A percentile compares a stretch with the other conserved stretches of the same genome.
phyloP scores from a whole-genome alignment of 306 rosid genomes.

The Purshia tridentata region DNA sequence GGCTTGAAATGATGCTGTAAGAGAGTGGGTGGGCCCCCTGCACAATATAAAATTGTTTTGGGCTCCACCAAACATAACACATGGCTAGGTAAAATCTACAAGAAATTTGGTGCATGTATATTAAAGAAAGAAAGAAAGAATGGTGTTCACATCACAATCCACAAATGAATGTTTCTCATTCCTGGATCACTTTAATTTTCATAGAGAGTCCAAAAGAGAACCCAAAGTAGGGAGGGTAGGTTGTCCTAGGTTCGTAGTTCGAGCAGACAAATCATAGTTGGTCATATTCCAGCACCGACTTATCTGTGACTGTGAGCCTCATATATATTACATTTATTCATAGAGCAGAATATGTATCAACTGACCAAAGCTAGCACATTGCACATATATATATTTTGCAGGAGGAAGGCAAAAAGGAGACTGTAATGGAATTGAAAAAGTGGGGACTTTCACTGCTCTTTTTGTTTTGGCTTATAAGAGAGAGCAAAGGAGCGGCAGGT shows the following conservation, averaged over 20 bases:
- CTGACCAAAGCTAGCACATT: neutral
- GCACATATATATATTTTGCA: too few relatives aligned
- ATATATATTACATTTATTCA: neutral
- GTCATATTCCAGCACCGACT: conserved; percentile 28
- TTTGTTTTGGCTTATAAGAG: neutral
- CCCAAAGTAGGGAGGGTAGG: neutral
- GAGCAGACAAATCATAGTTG: conserved; percentile 42
- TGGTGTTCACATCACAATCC: too few relatives aligned
- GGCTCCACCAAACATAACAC: too few relatives aligned
- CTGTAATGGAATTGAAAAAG: too few relatives aligned
- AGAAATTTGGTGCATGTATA: too few relatives aligned
- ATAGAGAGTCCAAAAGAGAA: too few relatives aligned
- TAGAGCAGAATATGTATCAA: neutral
- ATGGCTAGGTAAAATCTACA: too few relatives aligned
- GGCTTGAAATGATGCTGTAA: too few relatives aligned
- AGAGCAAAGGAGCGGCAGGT: conserved; percentile 6
- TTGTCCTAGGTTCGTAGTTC: conserved; percentile 30
- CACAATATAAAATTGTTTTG: too few relatives aligned
- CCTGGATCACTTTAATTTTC: too few relatives aligned
- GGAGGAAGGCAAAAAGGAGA: neutral
- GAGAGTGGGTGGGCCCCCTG: too few relatives aligned
- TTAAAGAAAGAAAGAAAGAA: neutral
- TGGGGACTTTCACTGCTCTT: neutral
- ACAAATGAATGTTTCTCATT: too few relatives aligned
- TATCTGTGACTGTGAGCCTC: neutral